phyloP scores from a whole-genome alignment of 805 yeast species.

The Barnettozyma botsteinii region DNA sequence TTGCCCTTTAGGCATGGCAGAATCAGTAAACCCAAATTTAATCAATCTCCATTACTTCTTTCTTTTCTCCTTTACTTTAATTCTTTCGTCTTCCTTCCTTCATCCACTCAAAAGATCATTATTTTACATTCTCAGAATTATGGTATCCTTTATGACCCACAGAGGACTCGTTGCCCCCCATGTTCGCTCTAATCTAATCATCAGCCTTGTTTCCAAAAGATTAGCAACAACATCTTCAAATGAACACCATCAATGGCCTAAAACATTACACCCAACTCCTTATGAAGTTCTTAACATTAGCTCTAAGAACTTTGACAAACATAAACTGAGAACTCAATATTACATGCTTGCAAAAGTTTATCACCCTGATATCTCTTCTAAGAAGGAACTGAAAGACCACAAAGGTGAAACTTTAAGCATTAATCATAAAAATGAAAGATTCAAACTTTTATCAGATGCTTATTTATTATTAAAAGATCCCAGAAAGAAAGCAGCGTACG shows the following conservation, averaged over 20 bases:
- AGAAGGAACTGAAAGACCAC: constrained; percentile 23
- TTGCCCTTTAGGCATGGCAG: no score
- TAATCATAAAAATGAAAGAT: constrained; percentile 31
- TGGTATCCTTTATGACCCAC: no score
- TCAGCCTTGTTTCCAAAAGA: constrained; percentile 3
- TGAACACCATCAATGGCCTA: constrained; percentile 49
- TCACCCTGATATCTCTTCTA: constrained; percentile 64
- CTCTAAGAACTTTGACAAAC: constrained; percentile 31
- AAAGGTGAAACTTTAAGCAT: constrained; percentile 29
- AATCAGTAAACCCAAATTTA: no score
- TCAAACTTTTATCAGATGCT: constrained; percentile 52
- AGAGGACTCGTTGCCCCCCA: not conserved
- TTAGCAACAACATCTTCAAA: constrained; percentile 2
- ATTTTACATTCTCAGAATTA: not conserved
- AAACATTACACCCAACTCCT: constrained; percentile 51
- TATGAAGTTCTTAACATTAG: constrained; percentile 56
- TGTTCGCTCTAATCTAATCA: not conserved
- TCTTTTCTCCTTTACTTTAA: no score
- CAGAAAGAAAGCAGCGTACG: constrained; percentile 38
- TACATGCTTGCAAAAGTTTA: constrained; percentile 63
- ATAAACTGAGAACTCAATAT: constrained; percentile 42
- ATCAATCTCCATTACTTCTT: not conserved
- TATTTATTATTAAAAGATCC: constrained; percentile 50
- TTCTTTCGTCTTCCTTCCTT: not conserved
- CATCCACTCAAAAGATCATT: no score